Base-by-base conservation (phyloP, 495 filamentous ascomycete genomes). In the Aspergillus olivimuriae region DNA sequence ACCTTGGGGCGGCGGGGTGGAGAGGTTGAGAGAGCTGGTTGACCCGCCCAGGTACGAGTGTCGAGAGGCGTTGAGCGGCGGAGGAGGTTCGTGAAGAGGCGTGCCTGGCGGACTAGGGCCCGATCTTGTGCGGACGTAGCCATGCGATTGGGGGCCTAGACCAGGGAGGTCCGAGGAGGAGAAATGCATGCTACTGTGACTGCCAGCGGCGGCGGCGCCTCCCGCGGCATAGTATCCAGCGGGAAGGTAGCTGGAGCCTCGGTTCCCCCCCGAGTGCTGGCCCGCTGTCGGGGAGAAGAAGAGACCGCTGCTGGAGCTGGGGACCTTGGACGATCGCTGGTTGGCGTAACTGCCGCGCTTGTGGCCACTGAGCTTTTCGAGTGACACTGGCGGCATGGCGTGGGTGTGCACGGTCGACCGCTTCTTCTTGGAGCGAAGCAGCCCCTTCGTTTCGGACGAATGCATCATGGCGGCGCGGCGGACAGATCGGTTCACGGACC, bases 221-320 rank as follows among this genome's bases (percentile, higher is more conserved):
- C 78, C 76, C 15, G 89, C 76, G 20, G 89, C 82, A 59, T 98
- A 98, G 64, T 94, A 97, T 7, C 92, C 92, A 3, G 91, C 82
- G 23, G 92, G 92, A 16, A 97, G 76, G 63, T 91, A 96, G 16
- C 69, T 73, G 3, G 80, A 82, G 10, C 68, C 77, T 65, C 70
- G 76, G 72, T 69, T 88, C 9, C 58, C 55, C 46, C 56, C 47
- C 38, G 57, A 42, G 47, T 60, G 52, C 47, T 57, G 53, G 15
- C 77, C 80, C 1, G 91, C 91, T 1, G 92, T 97, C 0, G 92
- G 92, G 1, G 88, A 95, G 66, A 94, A 98, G 76, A 98, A 98
- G 4, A 98, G 76, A 30, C 77, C 83, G 41, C 70, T 68, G 38
- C 64, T 66, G 11, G 75, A 63, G 39, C 63, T 67, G 21, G 70